A percentile compares a stretch with the other conserved stretches of the same genome.
These are phyloP conservation scores for Paecilomyces sp. DNA, from an alignment of 2,329 filamentous ascomycete species.

Conservation along the genomic window DNA sequence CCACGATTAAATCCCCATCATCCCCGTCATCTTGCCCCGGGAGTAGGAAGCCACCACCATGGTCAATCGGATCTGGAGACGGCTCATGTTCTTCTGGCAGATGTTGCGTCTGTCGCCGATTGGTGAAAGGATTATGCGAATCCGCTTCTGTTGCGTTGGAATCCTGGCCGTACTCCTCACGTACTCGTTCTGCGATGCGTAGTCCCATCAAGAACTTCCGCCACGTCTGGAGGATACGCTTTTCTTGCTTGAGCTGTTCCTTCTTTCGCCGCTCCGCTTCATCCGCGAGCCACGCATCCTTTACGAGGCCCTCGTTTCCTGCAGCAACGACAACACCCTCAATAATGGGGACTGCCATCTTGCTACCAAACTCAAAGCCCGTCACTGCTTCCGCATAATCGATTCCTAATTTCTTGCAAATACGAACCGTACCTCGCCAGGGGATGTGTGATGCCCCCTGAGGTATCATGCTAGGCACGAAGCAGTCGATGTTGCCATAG, in stretches of 20 bases:
- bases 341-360: conserved; percentile 88
- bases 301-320: conserved; percentile 66
- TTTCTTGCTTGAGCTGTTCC: conserved; percentile 76
- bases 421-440: conserved; percentile 64
- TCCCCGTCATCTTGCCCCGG: conserved; percentile 8
- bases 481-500: conserved; percentile 95
- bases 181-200: conserved; percentile 70
- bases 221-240: conserved; percentile 69
- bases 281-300: conserved; percentile 72
- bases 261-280: conserved; percentile 68
- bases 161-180: conserved; percentile 62
- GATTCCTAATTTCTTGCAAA: conserved; percentile 77
- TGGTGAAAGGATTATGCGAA: conserved; percentile 29
- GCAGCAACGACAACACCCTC: conserved; percentile 82
- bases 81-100: conserved; percentile 7
- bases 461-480: conserved; percentile 89
- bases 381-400: conserved; percentile 93
- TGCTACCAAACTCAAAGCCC: conserved; percentile 91
- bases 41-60: conserved; percentile 20
- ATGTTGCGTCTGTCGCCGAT: conserved; percentile 5
- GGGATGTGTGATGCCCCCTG: conserved; percentile 77
- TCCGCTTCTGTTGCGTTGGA: conserved; percentile 18
- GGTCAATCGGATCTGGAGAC: conserved; percentile 12
- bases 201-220: conserved; percentile 80
- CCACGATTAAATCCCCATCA: conserved; percentile 22